phyloP scores from a whole-genome alignment of 768 basidiomycete species.

The Hypsizygus marmoreus region DNA sequence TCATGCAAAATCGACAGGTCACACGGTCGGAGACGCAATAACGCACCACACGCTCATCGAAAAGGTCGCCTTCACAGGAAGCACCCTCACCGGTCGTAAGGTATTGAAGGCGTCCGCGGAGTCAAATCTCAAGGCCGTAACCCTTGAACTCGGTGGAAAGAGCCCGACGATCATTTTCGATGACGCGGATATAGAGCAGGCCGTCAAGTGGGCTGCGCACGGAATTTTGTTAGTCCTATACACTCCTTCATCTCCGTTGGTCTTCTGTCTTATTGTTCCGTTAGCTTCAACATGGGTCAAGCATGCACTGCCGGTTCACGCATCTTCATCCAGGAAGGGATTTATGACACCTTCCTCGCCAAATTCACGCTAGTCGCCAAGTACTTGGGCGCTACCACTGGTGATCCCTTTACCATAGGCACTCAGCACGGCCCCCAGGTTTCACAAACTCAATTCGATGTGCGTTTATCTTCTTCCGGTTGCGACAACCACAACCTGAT shows the following conservation, averaged over 20 bases:
- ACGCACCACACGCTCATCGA: conserved; percentile 56
- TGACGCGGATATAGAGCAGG: conserved; percentile 71
- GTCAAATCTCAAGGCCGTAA: conserved; percentile 83
- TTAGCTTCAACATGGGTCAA: conserved; percentile 53
- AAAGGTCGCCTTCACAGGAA: conserved; percentile 87
- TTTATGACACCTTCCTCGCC: conserved; percentile 79
- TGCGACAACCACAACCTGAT: not conserved
- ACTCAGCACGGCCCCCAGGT: conserved; percentile 75
- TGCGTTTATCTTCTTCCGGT: conserved; percentile 32
- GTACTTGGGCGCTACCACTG: conserved; percentile 47
- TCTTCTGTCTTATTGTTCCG: not conserved
- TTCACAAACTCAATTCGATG: conserved; percentile 68
- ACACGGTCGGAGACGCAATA: conserved; percentile 63
- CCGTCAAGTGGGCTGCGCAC: conserved; percentile 68
- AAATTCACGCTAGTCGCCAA: conserved; percentile 54
- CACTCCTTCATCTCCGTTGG: not conserved
- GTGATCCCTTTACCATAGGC: conserved; percentile 61
- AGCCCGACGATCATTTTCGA: conserved; percentile 72
- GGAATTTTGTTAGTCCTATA: conserved; percentile 81
- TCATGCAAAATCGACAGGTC: conserved; percentile 51
- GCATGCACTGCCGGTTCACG: conserved; percentile 84
- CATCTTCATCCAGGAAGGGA: conserved; percentile 76
- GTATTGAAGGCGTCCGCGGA: conserved; percentile 80
- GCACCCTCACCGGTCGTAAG: conserved; percentile 75
- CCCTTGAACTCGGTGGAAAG: conserved; percentile 83